Base-by-base conservation (phyloP, 75 land plant genomes). In the Azolla pinnata region DNA sequence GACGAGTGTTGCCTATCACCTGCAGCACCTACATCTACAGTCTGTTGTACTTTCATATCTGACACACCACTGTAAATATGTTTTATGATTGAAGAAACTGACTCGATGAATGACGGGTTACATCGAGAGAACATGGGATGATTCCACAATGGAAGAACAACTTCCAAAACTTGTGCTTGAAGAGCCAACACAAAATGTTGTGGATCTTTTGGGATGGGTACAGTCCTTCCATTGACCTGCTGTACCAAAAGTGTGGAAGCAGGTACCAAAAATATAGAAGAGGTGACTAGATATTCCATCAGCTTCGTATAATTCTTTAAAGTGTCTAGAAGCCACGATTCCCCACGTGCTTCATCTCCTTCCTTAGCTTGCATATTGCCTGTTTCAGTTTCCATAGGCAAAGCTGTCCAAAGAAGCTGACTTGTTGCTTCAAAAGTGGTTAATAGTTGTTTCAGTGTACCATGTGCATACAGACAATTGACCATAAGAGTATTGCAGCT, bases 371-470 rank as follows among this genome's bases (percentile, higher is more conserved):
- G 87, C 50, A 61, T 54, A 44, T 67, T 75, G 34, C 71, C 59
- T 47, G 66, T 42, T 8, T 81, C 73, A 67, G 86, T 74, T 45
- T 83, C 71, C 78, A 74, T 77, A 31, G 55, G 72, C 38, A 81
- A 79, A 35, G 80, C 31, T 0, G 83, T 76, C 96, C 96, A 88
- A 5, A 93, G 66, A 55, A 95, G 70, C 68, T 89, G 87, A 65
- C 99, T 90, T 14, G 96, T 89, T 33, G 87, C 96, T 60, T 79
- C 88, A 72, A 86, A 95, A 23, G 99, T 95, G 9, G 81, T 79
- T 29, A 95, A 40, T 2, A 95, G 74, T 51, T 80, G 77, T 65
- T 85, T 76, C 23, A 95, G 71, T 12, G 83, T 77, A 25, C 96
- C 99, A 75, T 81, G 76, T 2, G 77, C 90, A 83, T 75, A 86